Base-by-base conservation (phyloP, 2,329 filamentous ascomycete species). In the Trichoderma sp. region DNA sequence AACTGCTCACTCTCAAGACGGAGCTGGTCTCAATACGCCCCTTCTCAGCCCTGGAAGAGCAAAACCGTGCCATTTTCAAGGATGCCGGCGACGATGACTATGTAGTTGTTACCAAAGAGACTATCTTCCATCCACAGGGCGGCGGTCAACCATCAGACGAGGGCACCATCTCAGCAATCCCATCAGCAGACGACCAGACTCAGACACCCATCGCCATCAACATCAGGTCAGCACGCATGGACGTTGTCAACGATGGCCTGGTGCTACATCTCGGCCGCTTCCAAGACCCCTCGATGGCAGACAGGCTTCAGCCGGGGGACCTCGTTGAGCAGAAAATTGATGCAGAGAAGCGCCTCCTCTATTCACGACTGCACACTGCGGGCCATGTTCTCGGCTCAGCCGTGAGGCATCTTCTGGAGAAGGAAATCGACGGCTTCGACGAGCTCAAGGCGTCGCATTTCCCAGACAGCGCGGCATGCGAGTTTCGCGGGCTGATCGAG, bases 111-210 rank as follows among this genome's bases (percentile, higher is more conserved):
- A 89, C 87, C 0, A 78, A 84, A 2, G 76, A 83, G 54, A 92
- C 90, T n/a, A 88, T 92, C 67, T 92, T 92, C 76, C 88, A 92
- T 67, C 86, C 88, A 0, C 90, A 92, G 74, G 90, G 90, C 21
- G 90, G 90, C 66, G 90, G 90, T 7, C 90, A 92, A 71, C 90
- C 90, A 0, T 88, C 85, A 0, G 90, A 92, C 67, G 79, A 82
- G 12, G 90, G 90, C 21, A 77, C 72, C 47, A 89, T 92, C 67
- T 76, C 75, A 0, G 68, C 70, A 19, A 63, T 90, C 69, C 71
- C 78, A 21, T 52, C 43, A 4, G 39, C 43, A 3, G 39, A 52
- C 5, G 28, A 43, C 26, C 45, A 30, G 21, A 3, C 41, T 39
- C 45, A 43, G n/a, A 2, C 41, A 28, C 30, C 41, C 28, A 17